Base-by-base conservation (phyloP, 176 grass and related monocot species). In the Oryza punctata region DNA sequence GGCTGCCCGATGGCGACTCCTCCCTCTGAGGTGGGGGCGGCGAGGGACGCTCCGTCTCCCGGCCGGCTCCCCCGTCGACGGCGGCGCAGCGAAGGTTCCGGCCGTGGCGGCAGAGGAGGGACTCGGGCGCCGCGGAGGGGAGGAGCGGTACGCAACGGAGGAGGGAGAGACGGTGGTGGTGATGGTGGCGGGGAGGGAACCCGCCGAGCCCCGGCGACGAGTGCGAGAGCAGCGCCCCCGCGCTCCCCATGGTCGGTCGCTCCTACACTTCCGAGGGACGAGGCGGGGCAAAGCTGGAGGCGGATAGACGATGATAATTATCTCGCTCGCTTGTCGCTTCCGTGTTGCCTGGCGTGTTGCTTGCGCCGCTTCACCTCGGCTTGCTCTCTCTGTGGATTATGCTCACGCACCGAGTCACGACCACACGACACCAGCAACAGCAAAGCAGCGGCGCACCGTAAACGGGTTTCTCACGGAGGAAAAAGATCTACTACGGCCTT, bases 181-280 rank as follows among this genome's bases (percentile, higher is more conserved):
- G 70, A 64, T 38, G 67, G 43, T 24, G 78, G 21, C 70, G 70
- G 64, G 50, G 38, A 13, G 84, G 70, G 64, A 72, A 47, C 78
- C 78, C 77, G 69, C 84, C 75, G 5, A 85, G 28, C 68, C 87
- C 85, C 30, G 69, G 90, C 14, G 46, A 79, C 45, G 33, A 74
- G 59, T 80, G 93, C 37, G 85, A 83, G 12, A 92, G 90, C 77
- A 92, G 80, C 77, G 93, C 28, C 54, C 86, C 86, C 26, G 82
- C 80, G 75, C 87, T 92, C 80, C 90, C 85, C 93, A 94, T 94
- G 25, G 75, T 33, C 57, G 21, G 57, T 29, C 59, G 73, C 33
- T 37, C 79, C 57, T 37, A 27, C 60, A 6, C 60, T 14, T 64
- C 21, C 18, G 23, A 85, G 37, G 12, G 28, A 12, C 18, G 23